Base-by-base conservation (phyloP, 2,329 filamentous ascomycete genomes). In the Sporothrix protearum region DNA sequence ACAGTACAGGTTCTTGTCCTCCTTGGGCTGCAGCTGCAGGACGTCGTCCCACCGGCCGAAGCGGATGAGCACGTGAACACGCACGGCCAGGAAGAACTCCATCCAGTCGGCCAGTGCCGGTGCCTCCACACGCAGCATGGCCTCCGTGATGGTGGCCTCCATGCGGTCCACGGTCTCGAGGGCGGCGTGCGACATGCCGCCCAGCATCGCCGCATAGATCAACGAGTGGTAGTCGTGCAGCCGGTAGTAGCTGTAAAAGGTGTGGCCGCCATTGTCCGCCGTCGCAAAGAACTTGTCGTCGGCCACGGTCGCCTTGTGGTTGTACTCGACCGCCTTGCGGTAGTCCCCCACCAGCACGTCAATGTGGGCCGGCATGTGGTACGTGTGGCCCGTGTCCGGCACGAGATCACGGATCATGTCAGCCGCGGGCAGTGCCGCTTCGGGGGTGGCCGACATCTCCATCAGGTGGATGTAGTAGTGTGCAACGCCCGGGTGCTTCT, bases 401-500 rank as follows among this genome's bases (percentile, higher is more conserved):
- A 73, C 72, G 12, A 73, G 72, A 16, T 73, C 51, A 47, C 72
- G 72, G n/a, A 73, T 53, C 59, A 68, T 63, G 59, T 71, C 72
- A 3, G 70, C 70, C 1, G 69, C 59, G 7, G 59, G 51, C 36
- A 73, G 64, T 2, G 72, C 72, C 2, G 59, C 61, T 28, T 70
- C 72, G 4, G 72, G 72, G 1, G 66, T 68, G 3, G 66, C 61
- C n/a, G 72, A 73, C 72, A 73, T 74, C n/a, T 76, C 75, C 73
- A 76, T 69, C 47, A 76, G 68, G 42, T 77, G 75, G 63, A 79
- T 79, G 74, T 77, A 94, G 42, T 93, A 79, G 78, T 92, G 91
- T 9, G 92, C 80, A 4, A 92, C 77, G 0, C 90, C 90, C 0
- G 78, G 89, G 76, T 96, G 92, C 7, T 81, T 86, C 19, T 82